Base-by-base conservation (phyloP, 768 basidiomycete genomes). In the Calocera viscosa region DNA sequence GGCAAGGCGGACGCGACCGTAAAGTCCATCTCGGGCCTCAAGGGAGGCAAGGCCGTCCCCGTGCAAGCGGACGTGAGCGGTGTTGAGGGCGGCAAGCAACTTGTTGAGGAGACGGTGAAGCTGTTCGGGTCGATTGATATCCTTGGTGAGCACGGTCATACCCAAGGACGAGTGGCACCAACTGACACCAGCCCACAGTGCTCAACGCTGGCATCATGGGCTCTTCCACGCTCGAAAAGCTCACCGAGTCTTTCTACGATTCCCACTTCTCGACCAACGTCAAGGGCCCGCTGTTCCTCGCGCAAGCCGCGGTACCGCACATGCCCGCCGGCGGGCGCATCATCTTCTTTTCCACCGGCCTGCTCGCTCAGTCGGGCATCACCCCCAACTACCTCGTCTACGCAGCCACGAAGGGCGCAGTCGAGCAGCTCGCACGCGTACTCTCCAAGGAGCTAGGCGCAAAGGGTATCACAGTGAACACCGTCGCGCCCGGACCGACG, bases 191-290 rank as follows among this genome's bases (percentile, higher is more conserved):
- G 2, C 30, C 33, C 19, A 19, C 64, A 40, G 81, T 86, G 12
- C 76, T 84, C 63, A 85, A 85, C 72, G 82, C 84, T 2, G 83
- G 82, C 2, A 75, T 84, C 64, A 84, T 85, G 84, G 80, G 80
- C 11, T 78, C 76, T 70, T 82, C 77, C 69, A 73, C 76, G 24
- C 73, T 86, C n/a, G 76, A 75, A 16, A 81, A 83, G 26, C 72
- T 83, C 22, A 82, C 83, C 64, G 83, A 85, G 71, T 75, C 73
- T n/a, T 79, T 78, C 68, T 85, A 78, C 70, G 82, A 85, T 65
- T 71, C 72, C 22, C 81, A 83, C 69, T 79, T 84, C 68, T 75
- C 81, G 65, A 78, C 78, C 49, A 86, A 86, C 68, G 83, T 86
- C 65, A 84, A 85, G 71, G 83, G 80, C 0, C 83, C 84, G 1